Conservation (phyloP, 2,329 filamentous ascomycete species). For the Cercospora sp. region DNA sequence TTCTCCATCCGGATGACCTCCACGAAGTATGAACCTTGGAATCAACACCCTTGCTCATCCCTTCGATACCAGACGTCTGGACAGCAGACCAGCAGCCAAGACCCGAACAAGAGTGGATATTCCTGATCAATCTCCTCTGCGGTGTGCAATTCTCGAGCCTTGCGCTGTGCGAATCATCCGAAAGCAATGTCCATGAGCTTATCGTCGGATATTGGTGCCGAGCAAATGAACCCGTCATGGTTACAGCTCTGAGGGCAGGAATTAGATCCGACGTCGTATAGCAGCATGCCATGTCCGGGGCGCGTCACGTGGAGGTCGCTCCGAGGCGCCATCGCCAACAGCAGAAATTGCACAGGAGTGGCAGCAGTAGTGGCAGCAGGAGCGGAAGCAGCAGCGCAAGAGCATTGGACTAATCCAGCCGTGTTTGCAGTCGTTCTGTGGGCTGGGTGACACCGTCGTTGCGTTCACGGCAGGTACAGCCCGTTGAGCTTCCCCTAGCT, state of each 20-base stretch:
- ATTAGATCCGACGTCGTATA: not conserved
- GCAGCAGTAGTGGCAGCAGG: not conserved
- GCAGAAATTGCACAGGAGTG: not conserved
- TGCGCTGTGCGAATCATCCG: not conserved
- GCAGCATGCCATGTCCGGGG: not conserved
- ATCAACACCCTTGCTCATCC: not conserved
- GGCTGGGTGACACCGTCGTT: not conserved
- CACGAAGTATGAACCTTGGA: constrained; percentile 1
- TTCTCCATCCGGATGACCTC: not conserved
- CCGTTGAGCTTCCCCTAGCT: not conserved
- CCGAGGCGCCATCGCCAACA: not conserved
- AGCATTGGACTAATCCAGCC: not conserved
- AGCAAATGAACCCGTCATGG: constrained; percentile 3
- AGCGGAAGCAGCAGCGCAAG: not conserved
- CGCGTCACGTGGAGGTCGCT: not conserved
- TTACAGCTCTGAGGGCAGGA: not conserved
- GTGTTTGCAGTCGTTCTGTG: not conserved
- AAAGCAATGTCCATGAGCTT: not conserved
- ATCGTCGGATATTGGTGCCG: not conserved
- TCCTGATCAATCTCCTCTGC: not conserved
- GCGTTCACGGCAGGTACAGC: not conserved
- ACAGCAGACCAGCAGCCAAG: not conserved
- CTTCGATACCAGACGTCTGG: not conserved
- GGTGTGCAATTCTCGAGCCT: not conserved
- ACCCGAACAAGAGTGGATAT: not conserved